A percentile compares a stretch with the other conserved stretches of the same genome.
phyloP scores from a whole-genome alignment of 495 filamentous ascomycete genomes.

The Hypoxylon fuscum region DNA sequence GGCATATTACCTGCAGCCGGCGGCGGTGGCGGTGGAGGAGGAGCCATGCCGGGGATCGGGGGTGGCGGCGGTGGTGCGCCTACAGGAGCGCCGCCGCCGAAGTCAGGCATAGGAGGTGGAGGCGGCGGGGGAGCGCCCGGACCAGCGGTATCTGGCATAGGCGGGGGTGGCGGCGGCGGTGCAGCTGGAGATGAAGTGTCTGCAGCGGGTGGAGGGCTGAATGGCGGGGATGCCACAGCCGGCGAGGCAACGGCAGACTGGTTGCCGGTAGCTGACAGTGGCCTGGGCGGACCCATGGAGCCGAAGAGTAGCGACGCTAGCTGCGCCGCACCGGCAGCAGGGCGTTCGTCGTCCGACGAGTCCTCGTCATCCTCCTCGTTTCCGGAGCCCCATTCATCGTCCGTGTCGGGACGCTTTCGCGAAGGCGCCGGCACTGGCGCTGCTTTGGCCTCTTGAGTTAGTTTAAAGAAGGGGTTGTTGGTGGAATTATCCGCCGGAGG shows the following conservation, averaged over 20 bases:
- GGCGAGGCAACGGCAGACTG: conserved; percentile 63
- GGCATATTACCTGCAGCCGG: conserved; percentile 53
- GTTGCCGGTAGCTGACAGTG: conserved; percentile 82
- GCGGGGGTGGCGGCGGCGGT: conserved; percentile 53
- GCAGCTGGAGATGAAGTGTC: conserved; percentile 46
- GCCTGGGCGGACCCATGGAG: conserved; percentile 94
- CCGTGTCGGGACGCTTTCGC: conserved; percentile 55
- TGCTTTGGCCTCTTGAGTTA: conserved; percentile 68
- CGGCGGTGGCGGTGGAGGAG: conserved; percentile 64
- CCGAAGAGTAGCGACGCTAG: conserved; percentile 94
- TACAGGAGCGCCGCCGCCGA: conserved; percentile 46
- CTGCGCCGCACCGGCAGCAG: conserved; percentile 84
- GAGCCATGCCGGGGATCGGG: conserved; percentile 60
- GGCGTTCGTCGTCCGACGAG: conserved; percentile 73
- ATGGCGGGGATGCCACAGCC: conserved; percentile 48
- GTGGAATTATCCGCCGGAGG: conserved; percentile 69
- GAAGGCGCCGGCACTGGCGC: conserved; percentile 43
- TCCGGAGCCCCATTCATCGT: conserved; percentile 92
- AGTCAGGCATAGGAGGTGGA: conserved; percentile 51
- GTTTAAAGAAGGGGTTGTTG: conserved; percentile 97
- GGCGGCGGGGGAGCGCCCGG: conserved; percentile 34
- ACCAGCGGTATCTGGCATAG: conserved; percentile 50
- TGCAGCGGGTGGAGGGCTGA: conserved; percentile 46
- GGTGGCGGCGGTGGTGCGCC: conserved; percentile 61
- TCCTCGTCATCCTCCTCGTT: conserved; percentile 78